A percentile compares a stretch with the other conserved stretches of the same genome.
Conservation (phyloP, 2,329 filamentous ascomycete genomes). For the Mariannaea elegans region DNA sequence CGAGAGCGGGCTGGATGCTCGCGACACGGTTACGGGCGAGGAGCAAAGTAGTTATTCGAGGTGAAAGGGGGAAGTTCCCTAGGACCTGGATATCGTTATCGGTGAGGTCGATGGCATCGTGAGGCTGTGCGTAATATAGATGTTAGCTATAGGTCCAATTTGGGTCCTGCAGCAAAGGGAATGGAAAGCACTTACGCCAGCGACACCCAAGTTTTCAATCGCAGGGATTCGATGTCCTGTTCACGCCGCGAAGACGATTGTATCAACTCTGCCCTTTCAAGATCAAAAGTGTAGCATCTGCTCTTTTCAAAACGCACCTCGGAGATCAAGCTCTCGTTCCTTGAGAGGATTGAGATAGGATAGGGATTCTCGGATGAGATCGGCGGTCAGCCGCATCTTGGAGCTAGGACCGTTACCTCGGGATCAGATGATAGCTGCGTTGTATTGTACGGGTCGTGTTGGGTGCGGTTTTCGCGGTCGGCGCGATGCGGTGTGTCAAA, state of each 20-base stretch:
- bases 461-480: conserved; percentile 2
- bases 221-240: conserved; percentile 97
- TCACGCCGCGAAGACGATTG: conserved; percentile 59
- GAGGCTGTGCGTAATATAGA: conserved; percentile 66
- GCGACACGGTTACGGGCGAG: conserved; percentile 89
- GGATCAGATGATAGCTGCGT: conserved; percentile 8
- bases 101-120: conserved; percentile 97
- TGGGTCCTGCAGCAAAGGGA: too few species aligned
- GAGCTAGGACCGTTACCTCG: conserved; percentile 39
- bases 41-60: conserved; percentile 86
- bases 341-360: conserved; percentile 99
- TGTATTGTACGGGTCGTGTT: conserved; percentile 1
- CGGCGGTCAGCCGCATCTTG: conserved; percentile 92
- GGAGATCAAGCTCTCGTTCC: conserved; percentile 97
- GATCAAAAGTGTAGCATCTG: conserved; percentile 87
- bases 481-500: conserved; percentile 20
- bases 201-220: conserved; percentile 97
- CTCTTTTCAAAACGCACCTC: conserved; percentile 96
- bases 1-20: conserved; percentile 79
- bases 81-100: conserved; percentile 95
- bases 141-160: background rate
- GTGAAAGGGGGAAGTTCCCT: conserved; percentile 91
- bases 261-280: conserved; percentile 81
- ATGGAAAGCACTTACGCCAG: conserved; percentile 71
- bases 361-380: conserved; percentile 92